A percentile compares a stretch with the other conserved stretches of the same genome.
Evolutionary conservation across 371 early-diverging fungal species (phyloP).

Genomic region (Syncephalastrum racemosum): DNA sequence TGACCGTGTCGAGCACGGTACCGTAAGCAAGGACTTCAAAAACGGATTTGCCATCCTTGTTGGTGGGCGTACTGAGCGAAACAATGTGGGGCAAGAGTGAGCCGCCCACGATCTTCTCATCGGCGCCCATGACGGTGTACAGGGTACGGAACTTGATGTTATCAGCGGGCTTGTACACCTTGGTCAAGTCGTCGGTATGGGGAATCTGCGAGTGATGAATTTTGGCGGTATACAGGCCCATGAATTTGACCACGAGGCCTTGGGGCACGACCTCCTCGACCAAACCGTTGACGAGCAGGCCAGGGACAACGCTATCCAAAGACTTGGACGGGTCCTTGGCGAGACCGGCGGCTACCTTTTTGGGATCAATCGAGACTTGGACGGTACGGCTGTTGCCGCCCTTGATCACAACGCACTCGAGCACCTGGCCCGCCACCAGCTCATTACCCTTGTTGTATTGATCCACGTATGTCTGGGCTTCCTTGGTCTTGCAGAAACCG

Average conservation of each 20-base stretch:
- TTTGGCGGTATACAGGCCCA: slow-evolving; percentile 67
- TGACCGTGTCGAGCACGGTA: slow-evolving; percentile 55
- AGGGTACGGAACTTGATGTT: slow-evolving; percentile 63
- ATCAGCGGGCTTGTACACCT: slow-evolving; percentile 53
- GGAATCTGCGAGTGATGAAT: slow-evolving; percentile 60
- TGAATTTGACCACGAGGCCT: slow-evolving; percentile 66
- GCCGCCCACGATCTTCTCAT: slow-evolving; percentile 59
- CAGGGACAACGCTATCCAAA: slow-evolving; percentile 65
- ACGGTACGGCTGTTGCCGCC: slow-evolving; percentile 57
- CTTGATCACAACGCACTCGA: slow-evolving; percentile 55
- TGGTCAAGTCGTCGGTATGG: slow-evolving; percentile 38
- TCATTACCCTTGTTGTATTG: slow-evolving; percentile 51
- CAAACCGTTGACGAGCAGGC: slow-evolving; percentile 56
- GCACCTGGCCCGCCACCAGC: slow-evolving; percentile 65
- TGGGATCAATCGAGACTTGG: slow-evolving; percentile 58
- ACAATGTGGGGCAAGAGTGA: slow-evolving; percentile 56
- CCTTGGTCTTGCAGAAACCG: slow-evolving; percentile 68
- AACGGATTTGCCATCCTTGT: slow-evolving; percentile 13
- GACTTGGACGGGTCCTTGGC: slow-evolving; percentile 51
- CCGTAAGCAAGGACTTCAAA: slow-evolving; percentile 55
- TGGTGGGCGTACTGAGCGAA: slow-evolving; percentile 22
- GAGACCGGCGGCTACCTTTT: slow-evolving; percentile 47
- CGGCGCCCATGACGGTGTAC: slow-evolving; percentile 57
- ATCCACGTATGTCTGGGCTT: slow-evolving; percentile 55
- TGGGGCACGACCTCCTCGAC: slow-evolving; percentile 51